phyloP scores from a whole-genome alignment of 164 flowering plant species.

The Vitis cinerea region DNA sequence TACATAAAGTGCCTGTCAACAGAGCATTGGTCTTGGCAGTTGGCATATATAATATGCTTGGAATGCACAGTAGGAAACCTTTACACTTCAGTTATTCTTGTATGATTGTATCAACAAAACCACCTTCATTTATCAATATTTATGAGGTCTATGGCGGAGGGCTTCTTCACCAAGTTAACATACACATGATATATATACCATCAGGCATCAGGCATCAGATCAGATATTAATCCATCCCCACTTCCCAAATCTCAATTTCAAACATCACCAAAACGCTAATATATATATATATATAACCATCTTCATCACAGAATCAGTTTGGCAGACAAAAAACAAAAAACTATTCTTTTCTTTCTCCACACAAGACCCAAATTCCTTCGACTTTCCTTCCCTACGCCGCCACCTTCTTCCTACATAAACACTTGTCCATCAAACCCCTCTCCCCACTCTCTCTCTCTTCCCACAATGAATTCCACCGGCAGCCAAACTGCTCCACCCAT shows the following conservation, averaged over 20 bases:
- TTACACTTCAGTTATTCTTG: not conserved
- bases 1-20: too few species aligned
- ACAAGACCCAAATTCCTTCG: conserved; percentile 14
- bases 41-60: too few species aligned
- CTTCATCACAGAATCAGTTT: not conserved
- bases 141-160: too few species aligned
- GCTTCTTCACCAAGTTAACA: too few species aligned
- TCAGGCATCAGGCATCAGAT: too few species aligned
- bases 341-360: conserved; percentile 38
- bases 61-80: not conserved
- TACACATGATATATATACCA: too few species aligned
- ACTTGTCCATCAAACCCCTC: not conserved
- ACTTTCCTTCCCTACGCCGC: conserved; percentile 15
- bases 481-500: conserved; percentile 16
- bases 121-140: too few species aligned
- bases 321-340: not conserved
- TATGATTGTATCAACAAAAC: not conserved
- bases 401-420: conserved; percentile 10
- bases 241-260: too few species aligned
- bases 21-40: too few species aligned
- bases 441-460: not conserved
- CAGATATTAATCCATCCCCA: too few species aligned
- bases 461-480: conserved; percentile 10
- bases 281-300: not conserved
- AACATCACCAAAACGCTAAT: too few species aligned